Percentiles rank a stretch among this genome's conserved stretches.
Conservation (phyloP, 139 green algal genomes). For the Coelastrella sp. region DNA sequence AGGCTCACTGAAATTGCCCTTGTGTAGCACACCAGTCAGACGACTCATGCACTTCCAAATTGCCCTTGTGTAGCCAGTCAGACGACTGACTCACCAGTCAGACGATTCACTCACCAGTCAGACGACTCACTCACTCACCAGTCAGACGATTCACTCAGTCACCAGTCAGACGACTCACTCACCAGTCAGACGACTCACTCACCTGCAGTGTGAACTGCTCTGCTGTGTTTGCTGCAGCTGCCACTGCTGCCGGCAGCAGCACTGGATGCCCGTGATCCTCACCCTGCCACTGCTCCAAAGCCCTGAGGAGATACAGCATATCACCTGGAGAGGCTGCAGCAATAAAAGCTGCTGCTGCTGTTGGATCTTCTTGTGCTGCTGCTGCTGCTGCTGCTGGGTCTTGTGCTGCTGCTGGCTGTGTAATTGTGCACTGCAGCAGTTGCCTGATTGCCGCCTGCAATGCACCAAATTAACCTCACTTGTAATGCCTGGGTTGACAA, state of each 20-base stretch:
- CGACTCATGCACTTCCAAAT: background rate
- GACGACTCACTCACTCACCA: background rate
- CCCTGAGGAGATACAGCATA: constrained; percentile 29
- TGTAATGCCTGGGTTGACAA: background rate
- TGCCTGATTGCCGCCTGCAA: background rate
- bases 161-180: background rate
- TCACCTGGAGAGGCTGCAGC: background rate
- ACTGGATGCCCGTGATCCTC: background rate
- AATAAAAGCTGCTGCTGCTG: background rate
- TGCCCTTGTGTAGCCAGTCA: no score
- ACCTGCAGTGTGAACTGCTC: background rate
- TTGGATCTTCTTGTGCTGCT: background rate
- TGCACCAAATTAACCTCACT: no score
- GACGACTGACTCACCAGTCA: background rate
- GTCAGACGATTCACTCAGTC: background rate
- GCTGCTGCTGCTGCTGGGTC: no score
- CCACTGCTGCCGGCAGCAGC: constrained; percentile 24
- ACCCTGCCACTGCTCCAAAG: background rate
- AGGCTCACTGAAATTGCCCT: background rate
- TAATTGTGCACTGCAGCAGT: background rate
- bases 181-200: background rate
- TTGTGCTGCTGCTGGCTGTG: background rate
- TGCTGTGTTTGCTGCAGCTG: background rate
- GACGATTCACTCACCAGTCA: background rate
- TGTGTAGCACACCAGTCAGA: background rate